phyloP scores from a whole-genome alignment of 2,329 filamentous ascomycete species.

The Leptographium wingfieldii region DNA sequence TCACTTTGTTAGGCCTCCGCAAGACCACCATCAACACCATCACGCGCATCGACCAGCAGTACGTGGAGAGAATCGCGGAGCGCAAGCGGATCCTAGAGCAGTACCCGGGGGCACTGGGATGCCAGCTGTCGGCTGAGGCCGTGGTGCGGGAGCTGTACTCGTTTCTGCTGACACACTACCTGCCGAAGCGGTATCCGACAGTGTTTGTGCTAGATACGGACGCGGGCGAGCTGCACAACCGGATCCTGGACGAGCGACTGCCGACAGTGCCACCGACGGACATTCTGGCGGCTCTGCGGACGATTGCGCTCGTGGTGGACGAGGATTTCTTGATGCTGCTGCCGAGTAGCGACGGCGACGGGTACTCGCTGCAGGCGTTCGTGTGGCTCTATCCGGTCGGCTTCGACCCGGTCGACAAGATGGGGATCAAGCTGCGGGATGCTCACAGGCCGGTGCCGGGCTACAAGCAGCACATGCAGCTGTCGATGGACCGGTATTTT shows the following conservation, averaged over 20 bases:
- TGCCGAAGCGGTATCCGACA: conserved; percentile 8
- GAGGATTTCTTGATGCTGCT: conserved; percentile 11
- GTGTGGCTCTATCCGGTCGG: conserved; percentile 9
- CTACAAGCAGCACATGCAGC: conserved; percentile 10
- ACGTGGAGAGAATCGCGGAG: conserved; percentile 7
- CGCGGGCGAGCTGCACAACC: conserved; percentile 1
- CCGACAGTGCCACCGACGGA: background rate
- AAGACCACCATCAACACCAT: conserved; percentile 9
- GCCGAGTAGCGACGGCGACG: conserved; percentile 6
- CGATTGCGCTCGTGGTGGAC: conserved; percentile 7
- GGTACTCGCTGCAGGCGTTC: conserved; percentile 7
- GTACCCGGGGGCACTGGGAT: conserved; percentile 7
- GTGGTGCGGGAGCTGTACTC: conserved; percentile 10
- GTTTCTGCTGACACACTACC: conserved; percentile 7
- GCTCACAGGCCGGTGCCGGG: conserved; percentile 6
- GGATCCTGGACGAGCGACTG: conserved; percentile 1
- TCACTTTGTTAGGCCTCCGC: conserved; percentile 1
- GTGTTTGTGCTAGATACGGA: background rate
- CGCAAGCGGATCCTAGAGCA: conserved; percentile 6
- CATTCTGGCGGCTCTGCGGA: background rate
- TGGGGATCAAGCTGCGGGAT: conserved; percentile 8
- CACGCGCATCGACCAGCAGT: conserved; percentile 9
- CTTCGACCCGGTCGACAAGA: conserved; percentile 9
- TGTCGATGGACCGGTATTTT: conserved; percentile 10
- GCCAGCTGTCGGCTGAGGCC: conserved; percentile 1